A percentile compares a stretch with the other conserved stretches of the same genome.
These are phyloP conservation scores for Aspergillus brasiliensis DNA, from an alignment of 2,329 filamentous ascomycete genomes.

Conservation along the genomic window DNA sequence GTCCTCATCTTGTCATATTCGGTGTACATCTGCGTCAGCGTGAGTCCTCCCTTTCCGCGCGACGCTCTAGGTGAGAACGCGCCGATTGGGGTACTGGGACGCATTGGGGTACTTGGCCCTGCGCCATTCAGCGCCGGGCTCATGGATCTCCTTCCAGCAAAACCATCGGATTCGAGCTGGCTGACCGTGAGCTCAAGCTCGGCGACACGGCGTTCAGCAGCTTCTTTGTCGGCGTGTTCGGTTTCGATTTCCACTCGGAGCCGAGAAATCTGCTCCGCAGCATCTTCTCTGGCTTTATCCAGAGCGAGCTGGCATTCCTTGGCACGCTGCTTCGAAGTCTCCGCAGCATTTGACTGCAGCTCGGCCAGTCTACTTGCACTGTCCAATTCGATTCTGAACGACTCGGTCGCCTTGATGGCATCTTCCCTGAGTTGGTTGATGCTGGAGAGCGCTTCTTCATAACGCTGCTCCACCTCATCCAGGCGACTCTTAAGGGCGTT, in stretches of 20 bases:
- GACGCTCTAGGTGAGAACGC: slow-evolving; percentile 58
- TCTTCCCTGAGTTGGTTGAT: slow-evolving; percentile 85
- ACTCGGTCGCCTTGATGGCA: slow-evolving; percentile 78
- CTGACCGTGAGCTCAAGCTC: slow-evolving; percentile 67
- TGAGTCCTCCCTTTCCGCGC: slow-evolving; percentile 57
- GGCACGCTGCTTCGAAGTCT: slow-evolving; percentile 61
- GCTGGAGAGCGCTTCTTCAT: slow-evolving; percentile 78
- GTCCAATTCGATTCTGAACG: slow-evolving; percentile 83
- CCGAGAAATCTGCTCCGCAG: slow-evolving; percentile 60
- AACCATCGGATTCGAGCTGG: slow-evolving; percentile 59
- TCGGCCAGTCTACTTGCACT: slow-evolving; percentile 79
- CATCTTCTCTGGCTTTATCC: slow-evolving; percentile 63
- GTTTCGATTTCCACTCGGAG: slow-evolving; percentile 57
- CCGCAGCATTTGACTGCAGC: slow-evolving; percentile 61
- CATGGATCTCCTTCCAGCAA: slow-evolving; percentile 48
- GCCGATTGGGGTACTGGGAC: slow-evolving; percentile 52
- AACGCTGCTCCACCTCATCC: slow-evolving; percentile 80
- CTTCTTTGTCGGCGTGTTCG: slow-evolving; percentile 62
- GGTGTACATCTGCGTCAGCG: slow-evolving; percentile 64
- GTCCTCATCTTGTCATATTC: slow-evolving; percentile 66
- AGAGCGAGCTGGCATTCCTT: slow-evolving; percentile 60
- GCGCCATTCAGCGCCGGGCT: slow-evolving; percentile 59
- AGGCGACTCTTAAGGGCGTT: slow-evolving; percentile 77
- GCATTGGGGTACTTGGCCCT: slow-evolving; percentile 51
- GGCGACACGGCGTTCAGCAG: slow-evolving; percentile 63